Conservation (phyloP, 2,329 filamentous ascomycete genomes). For the Aspergillus sp. region DNA sequence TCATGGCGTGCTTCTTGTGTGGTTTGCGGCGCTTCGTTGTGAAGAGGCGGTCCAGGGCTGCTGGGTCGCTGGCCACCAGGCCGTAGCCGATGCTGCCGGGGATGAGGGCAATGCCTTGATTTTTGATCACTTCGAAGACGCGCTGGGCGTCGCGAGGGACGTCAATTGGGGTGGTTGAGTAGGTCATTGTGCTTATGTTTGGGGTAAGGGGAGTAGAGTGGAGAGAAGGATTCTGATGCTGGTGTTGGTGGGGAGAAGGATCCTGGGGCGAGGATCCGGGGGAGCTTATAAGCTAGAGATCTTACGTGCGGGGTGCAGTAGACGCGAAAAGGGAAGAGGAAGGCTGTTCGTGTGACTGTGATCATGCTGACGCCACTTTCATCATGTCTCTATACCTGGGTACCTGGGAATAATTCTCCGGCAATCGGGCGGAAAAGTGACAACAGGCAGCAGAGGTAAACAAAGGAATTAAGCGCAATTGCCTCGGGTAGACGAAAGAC, state of each 20-base stretch:
- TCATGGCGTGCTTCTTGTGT: conserved; percentile 32
- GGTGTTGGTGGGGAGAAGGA: background rate
- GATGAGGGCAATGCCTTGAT: conserved; percentile 31
- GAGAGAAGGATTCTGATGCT: background rate
- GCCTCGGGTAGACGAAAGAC: background rate
- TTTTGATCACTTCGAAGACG: conserved; percentile 24
- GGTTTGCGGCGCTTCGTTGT: conserved; percentile 20
- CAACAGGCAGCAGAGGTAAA: background rate
- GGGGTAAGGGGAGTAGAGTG: background rate
- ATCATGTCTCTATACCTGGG: background rate
- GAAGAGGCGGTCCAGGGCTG: conserved; percentile 22
- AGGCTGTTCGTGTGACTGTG: background rate
- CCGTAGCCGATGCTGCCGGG: conserved; percentile 32
- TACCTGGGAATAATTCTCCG: background rate
- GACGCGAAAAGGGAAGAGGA: background rate
- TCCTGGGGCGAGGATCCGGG: background rate
- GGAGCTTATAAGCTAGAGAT: background rate
- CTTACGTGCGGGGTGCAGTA: background rate
- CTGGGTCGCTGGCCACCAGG: conserved; percentile 22
- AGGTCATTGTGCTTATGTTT: background rate
- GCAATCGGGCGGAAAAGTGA: background rate
- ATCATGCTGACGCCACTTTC: background rate
- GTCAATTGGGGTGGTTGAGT: conserved; percentile 20
- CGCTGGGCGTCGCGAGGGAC: conserved; percentile 20
- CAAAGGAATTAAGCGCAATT: background rate